phyloP scores from a whole-genome alignment of 768 basidiomycete species.

The Tricholoma saponaceum region DNA sequence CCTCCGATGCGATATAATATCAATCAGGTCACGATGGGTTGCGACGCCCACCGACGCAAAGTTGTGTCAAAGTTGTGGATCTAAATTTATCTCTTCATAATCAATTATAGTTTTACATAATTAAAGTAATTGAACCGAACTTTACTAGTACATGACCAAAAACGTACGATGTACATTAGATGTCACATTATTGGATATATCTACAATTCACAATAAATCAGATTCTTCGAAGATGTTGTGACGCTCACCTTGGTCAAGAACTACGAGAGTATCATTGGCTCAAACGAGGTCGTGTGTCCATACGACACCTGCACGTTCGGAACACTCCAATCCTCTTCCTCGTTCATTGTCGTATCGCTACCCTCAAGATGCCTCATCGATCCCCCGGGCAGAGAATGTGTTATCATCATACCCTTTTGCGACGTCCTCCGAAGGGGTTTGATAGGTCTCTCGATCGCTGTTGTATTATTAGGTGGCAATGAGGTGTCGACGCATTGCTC shows the following conservation, averaged over 20 bases:
- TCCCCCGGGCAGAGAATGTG: constrained; percentile 34
- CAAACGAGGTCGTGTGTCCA: constrained; percentile 1
- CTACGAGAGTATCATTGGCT: constrained; percentile 8
- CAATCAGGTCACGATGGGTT: neutral
- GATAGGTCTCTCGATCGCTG: constrained; percentile 22
- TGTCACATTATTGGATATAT: neutral
- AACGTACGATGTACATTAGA: neutral
- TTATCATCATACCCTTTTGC: constrained; percentile 27
- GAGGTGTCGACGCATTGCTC: constrained; percentile 13
- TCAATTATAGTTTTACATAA: neutral
- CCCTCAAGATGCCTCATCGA: constrained; percentile 6
- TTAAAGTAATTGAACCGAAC: neutral
- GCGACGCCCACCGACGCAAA: constrained; percentile 3
- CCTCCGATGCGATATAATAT: neutral
- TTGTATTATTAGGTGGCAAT: constrained; percentile 8
- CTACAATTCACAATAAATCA: neutral
- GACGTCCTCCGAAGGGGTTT: constrained; percentile 36
- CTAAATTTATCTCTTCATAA: constrained; percentile 3
- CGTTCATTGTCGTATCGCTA: constrained; percentile 10
- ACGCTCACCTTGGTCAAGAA: neutral
- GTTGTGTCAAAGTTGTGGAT: constrained; percentile 2
- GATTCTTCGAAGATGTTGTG: neutral
- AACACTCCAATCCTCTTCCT: constrained; percentile 43
- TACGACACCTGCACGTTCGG: neutral
- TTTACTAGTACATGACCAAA: neutral